These are phyloP conservation scores for Raphidocelis subcapitata DNA, from an alignment of 139 green algal species.

Conservation along the genomic window DNA sequence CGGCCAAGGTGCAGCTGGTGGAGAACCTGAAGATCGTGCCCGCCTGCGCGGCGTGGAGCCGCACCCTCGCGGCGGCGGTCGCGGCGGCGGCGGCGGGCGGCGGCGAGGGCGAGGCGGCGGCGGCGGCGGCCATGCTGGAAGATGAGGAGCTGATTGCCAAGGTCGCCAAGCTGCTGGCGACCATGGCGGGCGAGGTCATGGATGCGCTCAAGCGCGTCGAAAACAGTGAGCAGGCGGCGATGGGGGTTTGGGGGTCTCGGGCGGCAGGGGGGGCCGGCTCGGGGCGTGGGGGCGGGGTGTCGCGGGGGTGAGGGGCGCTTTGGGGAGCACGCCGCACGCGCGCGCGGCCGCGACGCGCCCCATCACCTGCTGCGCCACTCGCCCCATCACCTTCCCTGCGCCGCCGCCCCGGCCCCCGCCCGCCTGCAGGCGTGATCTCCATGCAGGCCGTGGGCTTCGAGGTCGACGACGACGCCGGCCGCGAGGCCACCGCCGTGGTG, in stretches of 20 bases:
- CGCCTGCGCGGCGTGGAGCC: conserved; percentile 46
- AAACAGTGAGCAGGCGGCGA: conserved; percentile 53
- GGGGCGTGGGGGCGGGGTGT: background rate
- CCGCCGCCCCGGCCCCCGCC: background rate
- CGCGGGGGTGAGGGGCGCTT: background rate
- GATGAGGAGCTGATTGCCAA: conserved; percentile 67
- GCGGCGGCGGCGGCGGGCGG: conserved; percentile 3
- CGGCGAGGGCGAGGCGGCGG: background rate
- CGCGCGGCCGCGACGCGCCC: no score
- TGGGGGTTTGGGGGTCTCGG: background rate
- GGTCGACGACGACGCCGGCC: conserved; percentile 59
- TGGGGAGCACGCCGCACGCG: no score
- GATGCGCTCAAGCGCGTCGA: conserved; percentile 84
- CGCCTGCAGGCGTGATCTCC: conserved; percentile 58
- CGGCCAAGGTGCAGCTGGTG: conserved; percentile 78
- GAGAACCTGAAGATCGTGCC: conserved; percentile 64
- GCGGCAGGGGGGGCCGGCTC: background rate
- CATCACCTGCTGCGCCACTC: background rate
- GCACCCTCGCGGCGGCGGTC: conserved; percentile 7
- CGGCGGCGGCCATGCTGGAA: conserved; percentile 9
- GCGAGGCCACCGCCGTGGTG: conserved; percentile 49
- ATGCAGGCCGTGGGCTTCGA: conserved; percentile 66
- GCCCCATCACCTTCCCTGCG: background rate
- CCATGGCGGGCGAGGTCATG: conserved; percentile 78
- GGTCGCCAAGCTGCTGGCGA: conserved; percentile 70